Base-by-base conservation (phyloP, 495 filamentous ascomycete species). In the Cercophora sp. region DNA sequence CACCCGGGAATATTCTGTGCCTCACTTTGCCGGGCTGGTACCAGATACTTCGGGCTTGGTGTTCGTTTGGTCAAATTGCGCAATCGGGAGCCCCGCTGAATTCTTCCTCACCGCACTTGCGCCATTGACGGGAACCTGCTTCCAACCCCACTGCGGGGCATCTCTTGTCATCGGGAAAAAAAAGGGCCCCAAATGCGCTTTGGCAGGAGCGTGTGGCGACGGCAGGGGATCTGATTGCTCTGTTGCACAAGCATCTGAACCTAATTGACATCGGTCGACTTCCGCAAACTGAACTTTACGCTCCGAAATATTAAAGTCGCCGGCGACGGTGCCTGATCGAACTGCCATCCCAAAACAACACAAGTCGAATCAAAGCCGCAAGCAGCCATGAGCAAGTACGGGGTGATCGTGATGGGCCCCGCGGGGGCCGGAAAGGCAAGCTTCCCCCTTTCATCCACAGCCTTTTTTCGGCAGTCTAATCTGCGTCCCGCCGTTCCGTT, bases 401-500 rank as follows among this genome's bases (percentile, higher is more conserved):
- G 92, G 15, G 82, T 87, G n/a, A 79, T 96, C 59, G 88, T 96
- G 11, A 93, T 96, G 85, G 91, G 92, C 69, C 91, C 89, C 50
- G 89, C 88, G 5, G 89, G 89, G 35, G 88, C 87, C 24, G 89
- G 89, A 62, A 94, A 94, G 82, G 85, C 85, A 71, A 61, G 69
- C 51, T 48, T 25, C 16, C 29, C 45, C 53, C 18, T 13, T 41
- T 18, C 37, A 20, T 35, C 45, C 46, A 16, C 19, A 11, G 20
- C 20, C 47, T 23, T 10, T 26, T 41, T 15, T 41, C 48, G 48
- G 48, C 48, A 51, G 24, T 29, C 19, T 51, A 22, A 51, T 51
- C 8, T 49, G 50, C 26, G 19, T 36, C 24, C 26, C 43, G 25
- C 15, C 34, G 22, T 22, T n/a, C n/a, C 18, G 25, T n/a, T 44